Evolutionary conservation across 768 basidiomycete species (phyloP).

Genomic region (Goffeauzyma gilvescens): DNA sequence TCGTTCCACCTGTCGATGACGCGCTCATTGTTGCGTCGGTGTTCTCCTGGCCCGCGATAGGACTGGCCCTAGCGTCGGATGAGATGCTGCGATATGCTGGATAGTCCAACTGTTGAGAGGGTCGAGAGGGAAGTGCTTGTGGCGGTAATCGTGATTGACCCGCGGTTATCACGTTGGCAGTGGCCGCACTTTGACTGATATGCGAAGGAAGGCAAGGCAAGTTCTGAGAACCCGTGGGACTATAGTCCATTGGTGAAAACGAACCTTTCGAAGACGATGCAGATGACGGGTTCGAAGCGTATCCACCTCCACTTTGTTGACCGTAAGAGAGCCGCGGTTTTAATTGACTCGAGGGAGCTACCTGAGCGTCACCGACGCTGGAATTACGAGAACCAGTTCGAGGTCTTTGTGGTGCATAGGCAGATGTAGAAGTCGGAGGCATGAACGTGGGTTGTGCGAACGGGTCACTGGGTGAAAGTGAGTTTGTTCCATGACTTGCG

Average conservation of each 20-base stretch:
- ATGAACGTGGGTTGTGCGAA: no score
- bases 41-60: background rate
- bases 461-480: no score
- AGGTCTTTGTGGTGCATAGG: background rate
- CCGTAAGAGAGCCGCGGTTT: no score
- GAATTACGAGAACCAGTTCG: background rate
- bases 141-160: no score
- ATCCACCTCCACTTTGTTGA: no score
- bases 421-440: slow-evolving; percentile 2
- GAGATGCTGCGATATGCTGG: background rate
- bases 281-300: background rate
- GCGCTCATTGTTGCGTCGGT: background rate
- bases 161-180: no score
- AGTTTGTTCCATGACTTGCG: no score
- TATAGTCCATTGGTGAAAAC: slow-evolving; percentile 2
- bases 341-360: no score
- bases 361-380: background rate
- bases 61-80: background rate
- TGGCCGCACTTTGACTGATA: background rate
- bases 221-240: slow-evolving; percentile 1
- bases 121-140: background rate
- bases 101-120: background rate
- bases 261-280: background rate
- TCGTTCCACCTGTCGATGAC: background rate
- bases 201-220: slow-evolving; percentile 2